Percentiles rank a stretch among this genome's conserved stretches.
Evolutionary conservation across 495 filamentous ascomycete genomes (phyloP).

Genomic region (Podospora tetraspora): DNA sequence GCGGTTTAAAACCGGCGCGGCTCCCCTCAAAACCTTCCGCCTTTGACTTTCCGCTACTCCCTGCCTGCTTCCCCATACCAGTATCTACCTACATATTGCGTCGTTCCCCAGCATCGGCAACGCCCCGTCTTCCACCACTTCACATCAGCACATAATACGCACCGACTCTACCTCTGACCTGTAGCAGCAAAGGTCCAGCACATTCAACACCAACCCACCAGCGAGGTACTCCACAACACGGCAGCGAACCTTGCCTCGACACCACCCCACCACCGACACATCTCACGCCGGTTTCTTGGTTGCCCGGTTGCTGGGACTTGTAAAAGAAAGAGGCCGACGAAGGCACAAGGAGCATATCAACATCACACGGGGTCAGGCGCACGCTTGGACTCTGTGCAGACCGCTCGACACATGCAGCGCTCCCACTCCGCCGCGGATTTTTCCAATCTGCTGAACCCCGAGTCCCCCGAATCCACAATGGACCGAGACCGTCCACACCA

Average conservation of each 20-base stretch:
- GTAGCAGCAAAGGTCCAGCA: slow-evolving; percentile 8
- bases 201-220: slow-evolving; percentile 1
- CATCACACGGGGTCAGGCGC: slow-evolving; percentile 8
- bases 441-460: slow-evolving; percentile 70
- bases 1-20: slow-evolving; percentile 37
- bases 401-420: slow-evolving; percentile 64
- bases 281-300: slow-evolving; percentile 2
- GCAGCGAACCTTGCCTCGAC: background rate
- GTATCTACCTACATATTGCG: slow-evolving; percentile 11
- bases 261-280: background rate
- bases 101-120: slow-evolving; percentile 24
- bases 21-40: slow-evolving; percentile 27
- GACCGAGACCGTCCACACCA: slow-evolving; percentile 27
- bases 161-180: slow-evolving; percentile 1
- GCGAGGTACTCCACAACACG: background rate
- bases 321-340: background rate
- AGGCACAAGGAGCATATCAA: slow-evolving; percentile 1
- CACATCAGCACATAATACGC: slow-evolving; percentile 10
- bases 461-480: slow-evolving; percentile 28
- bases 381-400: slow-evolving; percentile 9
- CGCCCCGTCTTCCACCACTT: slow-evolving; percentile 19
- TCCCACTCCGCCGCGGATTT: slow-evolving; percentile 68
- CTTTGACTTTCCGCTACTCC: slow-evolving; percentile 25
- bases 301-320: slow-evolving; percentile 19
- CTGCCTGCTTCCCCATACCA: slow-evolving; percentile 24